A percentile compares a stretch with the other conserved stretches of the same genome.
These are phyloP conservation scores for Monosporascus sp. DNA, from an alignment of 2,329 filamentous ascomycete genomes.

Conservation along the genomic window DNA sequence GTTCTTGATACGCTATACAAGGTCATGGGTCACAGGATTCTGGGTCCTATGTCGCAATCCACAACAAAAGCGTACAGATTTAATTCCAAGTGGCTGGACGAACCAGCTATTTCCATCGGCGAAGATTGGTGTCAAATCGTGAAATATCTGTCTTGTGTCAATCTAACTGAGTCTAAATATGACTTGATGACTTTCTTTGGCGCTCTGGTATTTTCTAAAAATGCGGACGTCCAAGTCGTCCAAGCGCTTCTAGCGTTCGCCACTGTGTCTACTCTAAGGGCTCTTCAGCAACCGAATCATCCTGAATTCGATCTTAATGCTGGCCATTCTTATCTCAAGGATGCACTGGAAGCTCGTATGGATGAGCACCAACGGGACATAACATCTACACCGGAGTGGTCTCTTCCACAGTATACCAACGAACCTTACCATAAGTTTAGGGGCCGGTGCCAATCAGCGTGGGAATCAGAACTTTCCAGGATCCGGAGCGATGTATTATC, in stretches of 20 bases:
- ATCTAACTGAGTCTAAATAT: slow-evolving; percentile 12
- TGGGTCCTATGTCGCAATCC: not conserved
- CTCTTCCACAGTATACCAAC: not conserved
- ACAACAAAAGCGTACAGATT: not conserved
- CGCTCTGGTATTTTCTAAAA: slow-evolving; percentile 17
- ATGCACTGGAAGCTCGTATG: not conserved
- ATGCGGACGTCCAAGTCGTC: slow-evolving; percentile 16
- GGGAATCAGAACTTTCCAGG: not conserved
- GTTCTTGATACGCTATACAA: not conserved
- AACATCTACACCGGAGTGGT: not conserved
- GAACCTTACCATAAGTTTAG: not conserved
- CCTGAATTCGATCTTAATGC: slow-evolving; percentile 8
- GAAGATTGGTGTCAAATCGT: slow-evolving; percentile 17
- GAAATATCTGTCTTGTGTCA: slow-evolving; percentile 7
- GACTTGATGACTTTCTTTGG: slow-evolving; percentile 23
- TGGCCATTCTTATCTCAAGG: slow-evolving; percentile 2
- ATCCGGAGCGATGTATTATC: not conserved
- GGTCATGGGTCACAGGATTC: not conserved
- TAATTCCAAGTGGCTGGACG: not conserved
- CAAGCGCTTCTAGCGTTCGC: slow-evolving; percentile 26
- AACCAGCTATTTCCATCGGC: slow-evolving; percentile 9
- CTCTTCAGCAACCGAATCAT: slow-evolving; percentile 1
- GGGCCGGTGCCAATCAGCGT: not conserved
- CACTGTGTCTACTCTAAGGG: slow-evolving; percentile 12
- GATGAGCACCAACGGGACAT: not conserved